Percentiles rank a stretch among this genome's conserved stretches.
These are phyloP conservation scores for Vickermania ingenoplastis DNA, from an alignment of 208 protist species.

Conservation along the genomic window DNA sequence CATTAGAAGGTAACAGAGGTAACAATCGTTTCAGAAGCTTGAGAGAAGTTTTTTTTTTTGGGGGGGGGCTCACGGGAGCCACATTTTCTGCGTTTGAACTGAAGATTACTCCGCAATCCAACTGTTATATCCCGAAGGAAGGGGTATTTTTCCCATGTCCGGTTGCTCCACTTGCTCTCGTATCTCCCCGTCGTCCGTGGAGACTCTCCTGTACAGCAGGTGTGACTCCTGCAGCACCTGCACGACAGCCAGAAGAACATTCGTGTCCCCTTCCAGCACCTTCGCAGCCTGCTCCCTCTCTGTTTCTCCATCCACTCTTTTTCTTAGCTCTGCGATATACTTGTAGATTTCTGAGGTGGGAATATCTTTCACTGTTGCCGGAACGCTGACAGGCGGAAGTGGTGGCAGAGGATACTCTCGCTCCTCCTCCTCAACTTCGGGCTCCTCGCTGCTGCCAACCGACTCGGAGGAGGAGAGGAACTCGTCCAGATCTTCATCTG, in stretches of 20 bases:
- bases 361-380: conserved; percentile 40
- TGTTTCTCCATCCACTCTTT: conserved; percentile 45
- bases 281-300: conserved; percentile 33
- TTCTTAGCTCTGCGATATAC: conserved; percentile 52
- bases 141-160: conserved; percentile 23
- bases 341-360: conserved; percentile 50
- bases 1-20: no score
- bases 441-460: conserved; percentile 3
- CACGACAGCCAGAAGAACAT: conserved; percentile 47
- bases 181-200: conserved; percentile 27
- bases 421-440: conserved; percentile 28
- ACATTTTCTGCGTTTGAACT: no score
- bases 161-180: conserved; percentile 33
- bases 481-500: background rate
- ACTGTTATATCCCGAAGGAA: conserved; percentile 48
- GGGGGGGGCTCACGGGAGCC: no score
- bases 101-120: conserved; percentile 32
- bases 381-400: conserved; percentile 35
- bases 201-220: conserved; percentile 27
- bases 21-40: no score
- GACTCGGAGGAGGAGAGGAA: background rate
- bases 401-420: conserved; percentile 34
- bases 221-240: conserved; percentile 61
- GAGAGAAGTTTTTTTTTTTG: no score
- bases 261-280: conserved; percentile 52